A percentile compares a stretch with the other conserved stretches of the same genome.
These are phyloP conservation scores for Canariomyces notabilis DNA, from an alignment of 2,329 filamentous ascomycete species.

Conservation along the genomic window DNA sequence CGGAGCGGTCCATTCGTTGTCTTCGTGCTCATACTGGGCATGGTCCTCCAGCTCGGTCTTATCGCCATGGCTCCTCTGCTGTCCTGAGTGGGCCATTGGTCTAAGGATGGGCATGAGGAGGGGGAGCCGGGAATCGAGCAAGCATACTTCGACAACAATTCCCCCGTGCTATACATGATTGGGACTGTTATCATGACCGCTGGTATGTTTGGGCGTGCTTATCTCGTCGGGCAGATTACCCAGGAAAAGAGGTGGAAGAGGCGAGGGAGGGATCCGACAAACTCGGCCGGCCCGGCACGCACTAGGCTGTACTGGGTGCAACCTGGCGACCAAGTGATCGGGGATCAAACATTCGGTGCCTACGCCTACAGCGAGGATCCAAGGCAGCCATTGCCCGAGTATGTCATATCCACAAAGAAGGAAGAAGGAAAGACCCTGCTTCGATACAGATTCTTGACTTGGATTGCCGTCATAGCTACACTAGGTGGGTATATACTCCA, in stretches of 20 bases:
- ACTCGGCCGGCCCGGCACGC: no score
- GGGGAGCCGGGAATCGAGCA: neutral
- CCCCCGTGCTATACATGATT: neutral
- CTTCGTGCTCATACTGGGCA: neutral
- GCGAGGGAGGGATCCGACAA: no score
- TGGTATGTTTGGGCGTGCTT: neutral
- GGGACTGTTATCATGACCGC: neutral
- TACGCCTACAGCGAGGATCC: slow-evolving; percentile 4
- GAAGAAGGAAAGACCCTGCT: no score
- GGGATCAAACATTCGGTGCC: slow-evolving; percentile 4
- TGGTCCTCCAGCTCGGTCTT: slow-evolving; percentile 1
- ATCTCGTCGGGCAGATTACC: slow-evolving; percentile 1
- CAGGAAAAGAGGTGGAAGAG: neutral
- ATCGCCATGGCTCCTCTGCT: no score
- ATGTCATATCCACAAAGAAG: no score
- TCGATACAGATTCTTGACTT: no score
- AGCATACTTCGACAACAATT: neutral
- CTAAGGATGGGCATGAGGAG: no score
- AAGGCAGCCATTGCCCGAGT: no score
- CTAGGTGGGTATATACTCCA: no score
- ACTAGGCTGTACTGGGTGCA: slow-evolving; percentile 11
- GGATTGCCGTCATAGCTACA: no score
- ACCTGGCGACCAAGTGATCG: slow-evolving; percentile 2
- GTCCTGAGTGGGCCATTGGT: no score
- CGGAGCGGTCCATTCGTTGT: neutral